A percentile compares a stretch with the other conserved stretches of the same genome.
These are phyloP conservation scores for Dipteronia sinensis DNA, from an alignment of 345 rosid genomes.

Conservation along the genomic window DNA sequence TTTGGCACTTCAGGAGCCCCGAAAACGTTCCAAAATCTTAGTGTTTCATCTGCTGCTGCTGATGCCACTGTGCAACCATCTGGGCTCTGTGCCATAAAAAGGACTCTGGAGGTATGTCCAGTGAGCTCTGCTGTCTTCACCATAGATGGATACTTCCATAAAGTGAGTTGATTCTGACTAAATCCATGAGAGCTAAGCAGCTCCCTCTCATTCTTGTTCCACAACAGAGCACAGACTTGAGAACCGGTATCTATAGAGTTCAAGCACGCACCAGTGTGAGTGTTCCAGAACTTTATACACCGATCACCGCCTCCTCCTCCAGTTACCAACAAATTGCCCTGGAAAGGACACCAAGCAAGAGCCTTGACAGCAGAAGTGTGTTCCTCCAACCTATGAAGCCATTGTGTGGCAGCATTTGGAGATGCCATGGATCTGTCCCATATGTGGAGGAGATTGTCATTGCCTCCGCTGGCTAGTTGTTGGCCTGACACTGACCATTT, in stretches of 20 bases:
- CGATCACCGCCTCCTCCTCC: slow-evolving; percentile 61
- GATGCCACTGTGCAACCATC: slow-evolving; percentile 72
- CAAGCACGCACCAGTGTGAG: slow-evolving; percentile 54
- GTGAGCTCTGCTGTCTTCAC: slow-evolving; percentile 50
- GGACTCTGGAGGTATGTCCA: slow-evolving; percentile 53
- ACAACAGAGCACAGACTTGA: slow-evolving; percentile 50
- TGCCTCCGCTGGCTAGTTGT: slow-evolving; percentile 59
- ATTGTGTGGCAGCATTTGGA: slow-evolving; percentile 44
- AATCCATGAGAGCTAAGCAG: slow-evolving; percentile 59
- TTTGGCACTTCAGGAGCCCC: slow-evolving; percentile 57
- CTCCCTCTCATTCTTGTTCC: slow-evolving; percentile 58
- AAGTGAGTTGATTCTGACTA: slow-evolving; percentile 45
- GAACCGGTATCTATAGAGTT: slow-evolving; percentile 54
- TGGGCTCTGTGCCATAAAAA: slow-evolving; percentile 64
- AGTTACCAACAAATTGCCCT: slow-evolving; percentile 51
- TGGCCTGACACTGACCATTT: slow-evolving; percentile 60
- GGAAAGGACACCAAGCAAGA: slow-evolving; percentile 67
- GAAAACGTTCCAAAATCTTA: slow-evolving; percentile 68
- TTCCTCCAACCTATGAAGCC: slow-evolving; percentile 55
- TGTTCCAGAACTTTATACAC: slow-evolving; percentile 54
- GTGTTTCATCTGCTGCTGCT: slow-evolving; percentile 67
- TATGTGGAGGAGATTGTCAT: slow-evolving; percentile 46
- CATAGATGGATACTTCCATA: slow-evolving; percentile 62
- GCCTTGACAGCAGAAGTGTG: slow-evolving; percentile 65
- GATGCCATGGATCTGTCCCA: slow-evolving; percentile 55